phyloP scores from a whole-genome alignment of 2,329 filamentous ascomycete genomes.

The Sordariomycetes sp. region DNA sequence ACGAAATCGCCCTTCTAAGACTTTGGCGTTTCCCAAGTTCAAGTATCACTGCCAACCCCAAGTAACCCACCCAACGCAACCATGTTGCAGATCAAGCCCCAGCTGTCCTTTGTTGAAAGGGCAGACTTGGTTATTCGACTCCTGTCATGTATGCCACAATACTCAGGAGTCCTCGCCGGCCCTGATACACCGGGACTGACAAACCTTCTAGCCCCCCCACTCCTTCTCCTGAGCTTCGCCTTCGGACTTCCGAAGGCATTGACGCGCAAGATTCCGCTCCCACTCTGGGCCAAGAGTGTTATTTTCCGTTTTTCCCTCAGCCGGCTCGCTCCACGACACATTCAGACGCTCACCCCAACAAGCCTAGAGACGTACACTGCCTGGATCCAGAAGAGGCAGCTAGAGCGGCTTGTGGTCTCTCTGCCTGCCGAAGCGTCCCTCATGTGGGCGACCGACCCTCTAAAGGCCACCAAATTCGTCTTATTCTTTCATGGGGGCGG shows the following conservation, averaged over 20 bases:
- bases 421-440: conserved; percentile 9
- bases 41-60: too few species aligned
- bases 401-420: conserved; percentile 4
- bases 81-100: conserved; percentile 42
- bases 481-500: conserved; percentile 19
- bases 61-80: too few species aligned
- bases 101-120: conserved; percentile 21
- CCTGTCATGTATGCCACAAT: not conserved
- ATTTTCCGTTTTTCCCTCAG: not conserved
- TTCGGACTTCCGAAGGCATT: not conserved
- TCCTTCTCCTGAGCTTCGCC: not conserved
- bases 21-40: too few species aligned
- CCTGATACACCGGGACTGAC: not conserved
- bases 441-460: conserved; percentile 16
- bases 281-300: not conserved
- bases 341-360: not conserved
- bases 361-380: not conserved
- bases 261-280: not conserved
- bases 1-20: too few species aligned
- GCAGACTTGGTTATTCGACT: not conserved
- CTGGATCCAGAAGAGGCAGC: not conserved
- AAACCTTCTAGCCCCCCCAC: not conserved
- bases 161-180: not conserved
- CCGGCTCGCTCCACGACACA: not conserved
- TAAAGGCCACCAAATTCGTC: conserved; percentile 15